phyloP scores from a whole-genome alignment of 2,329 filamentous ascomycete species.

The Periconia macrospinosa region DNA sequence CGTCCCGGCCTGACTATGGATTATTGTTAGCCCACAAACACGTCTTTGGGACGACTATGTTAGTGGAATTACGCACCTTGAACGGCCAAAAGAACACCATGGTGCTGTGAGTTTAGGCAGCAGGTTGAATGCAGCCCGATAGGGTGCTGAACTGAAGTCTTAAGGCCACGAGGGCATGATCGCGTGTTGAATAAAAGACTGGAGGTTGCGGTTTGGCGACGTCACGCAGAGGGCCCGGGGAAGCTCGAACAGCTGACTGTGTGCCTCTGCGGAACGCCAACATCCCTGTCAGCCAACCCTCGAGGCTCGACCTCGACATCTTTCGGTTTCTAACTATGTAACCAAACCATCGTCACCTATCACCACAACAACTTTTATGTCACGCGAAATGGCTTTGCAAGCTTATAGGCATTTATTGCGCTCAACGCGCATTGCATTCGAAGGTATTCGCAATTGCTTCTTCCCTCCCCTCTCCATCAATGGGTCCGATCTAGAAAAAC shows the following conservation, averaged over 20 bases:
- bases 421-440: conserved; percentile 79
- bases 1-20: conserved; percentile 72
- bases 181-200: conserved; percentile 15
- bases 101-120: conserved; percentile 20
- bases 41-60: not conserved
- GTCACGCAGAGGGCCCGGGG: conserved; percentile 13
- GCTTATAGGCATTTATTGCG: conserved; percentile 84
- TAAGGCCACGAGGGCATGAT: conserved; percentile 31
- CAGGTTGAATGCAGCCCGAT: conserved; percentile 26
- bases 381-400: conserved; percentile 61
- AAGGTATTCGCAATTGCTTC: conserved; percentile 68
- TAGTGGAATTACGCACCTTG: conserved; percentile 57
- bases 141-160: conserved; percentile 23
- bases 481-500: not conserved
- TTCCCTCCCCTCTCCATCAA: not conserved
- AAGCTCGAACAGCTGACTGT: conserved; percentile 22
- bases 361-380: conserved; percentile 13
- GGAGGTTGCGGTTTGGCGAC: conserved; percentile 11
- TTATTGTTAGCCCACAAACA: conserved; percentile 13
- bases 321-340: conserved; percentile 16
- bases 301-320: conserved; percentile 13
- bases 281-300: conserved; percentile 21
- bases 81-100: conserved; percentile 91
- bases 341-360: not conserved
- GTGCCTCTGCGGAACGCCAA: conserved; percentile 20